Percentiles rank a stretch among this genome's conserved stretches.
Evolutionary conservation across 805 yeast species (phyloP).

Genomic region (Yarrowia sp.): DNA sequence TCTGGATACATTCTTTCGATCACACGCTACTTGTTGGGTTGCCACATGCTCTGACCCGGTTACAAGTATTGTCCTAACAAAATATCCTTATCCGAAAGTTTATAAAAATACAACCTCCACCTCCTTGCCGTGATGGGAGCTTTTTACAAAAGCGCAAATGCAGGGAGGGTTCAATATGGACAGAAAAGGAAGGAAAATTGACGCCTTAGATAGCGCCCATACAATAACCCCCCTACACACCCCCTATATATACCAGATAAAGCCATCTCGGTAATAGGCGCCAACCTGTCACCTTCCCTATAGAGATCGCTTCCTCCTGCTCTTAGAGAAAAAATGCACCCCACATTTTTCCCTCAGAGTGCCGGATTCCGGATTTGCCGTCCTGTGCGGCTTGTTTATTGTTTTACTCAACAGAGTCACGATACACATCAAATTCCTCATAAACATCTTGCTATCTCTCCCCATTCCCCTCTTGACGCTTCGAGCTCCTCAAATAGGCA

Average conservation of each 20-base stretch:
- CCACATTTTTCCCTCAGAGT: background rate
- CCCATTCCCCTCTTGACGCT: background rate
- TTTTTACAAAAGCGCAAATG: too few relatives aligned
- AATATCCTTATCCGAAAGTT: background rate
- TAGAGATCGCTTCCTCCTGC: background rate
- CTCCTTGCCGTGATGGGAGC: background rate
- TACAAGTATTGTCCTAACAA: background rate
- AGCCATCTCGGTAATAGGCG: background rate
- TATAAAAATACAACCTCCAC: constrained; percentile 1
- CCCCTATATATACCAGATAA: too few relatives aligned
- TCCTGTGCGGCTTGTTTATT: background rate
- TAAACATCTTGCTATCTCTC: too few relatives aligned
- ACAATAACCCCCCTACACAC: background rate
- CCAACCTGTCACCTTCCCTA: background rate
- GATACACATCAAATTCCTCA: background rate
- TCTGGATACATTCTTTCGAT: background rate
- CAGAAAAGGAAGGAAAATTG: background rate
- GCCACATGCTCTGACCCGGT: constrained; percentile 20
- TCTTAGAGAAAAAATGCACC: background rate
- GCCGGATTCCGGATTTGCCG: background rate
- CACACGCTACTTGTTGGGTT: background rate
- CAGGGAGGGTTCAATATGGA: background rate
- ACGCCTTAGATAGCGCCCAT: background rate
- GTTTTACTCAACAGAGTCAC: background rate
- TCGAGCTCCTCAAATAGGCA: constrained; percentile 3